These are phyloP conservation scores for Cryptococcus sp. DNA, from an alignment of 1,284 basidiomycete genomes.

Conservation along the genomic window DNA sequence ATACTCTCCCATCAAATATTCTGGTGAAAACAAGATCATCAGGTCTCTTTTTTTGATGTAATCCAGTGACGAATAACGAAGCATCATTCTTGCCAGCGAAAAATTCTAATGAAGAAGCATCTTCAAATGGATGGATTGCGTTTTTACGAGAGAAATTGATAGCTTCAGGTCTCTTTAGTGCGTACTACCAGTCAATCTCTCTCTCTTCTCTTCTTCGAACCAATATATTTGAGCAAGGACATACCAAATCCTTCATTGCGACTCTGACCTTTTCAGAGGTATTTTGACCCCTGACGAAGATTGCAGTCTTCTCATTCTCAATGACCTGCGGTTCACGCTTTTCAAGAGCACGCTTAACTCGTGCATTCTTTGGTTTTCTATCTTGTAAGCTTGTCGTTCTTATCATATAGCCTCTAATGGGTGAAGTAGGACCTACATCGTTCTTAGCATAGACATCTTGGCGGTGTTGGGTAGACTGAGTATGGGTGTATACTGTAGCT, in stretches of 20 bases:
- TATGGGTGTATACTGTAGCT: not conserved
- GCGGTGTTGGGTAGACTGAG: not conserved
- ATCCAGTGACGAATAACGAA: conserved; percentile 81
- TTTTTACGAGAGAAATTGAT: conserved; percentile 97
- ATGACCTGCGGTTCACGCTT: conserved; percentile 83
- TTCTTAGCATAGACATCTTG: conserved; percentile 46
- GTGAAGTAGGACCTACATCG: conserved; percentile 31
- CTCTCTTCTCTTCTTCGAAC: no score
- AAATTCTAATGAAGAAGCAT: conserved; percentile 77
- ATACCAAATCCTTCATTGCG: conserved; percentile 82
- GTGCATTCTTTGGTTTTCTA: conserved; percentile 95
- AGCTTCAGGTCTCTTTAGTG: conserved; percentile 79
- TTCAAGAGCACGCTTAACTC: conserved; percentile 88
- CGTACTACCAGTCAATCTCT: conserved; percentile 59
- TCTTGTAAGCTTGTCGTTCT: not conserved
- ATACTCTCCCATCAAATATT: conserved; percentile 78
- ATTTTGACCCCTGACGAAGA: conserved; percentile 87
- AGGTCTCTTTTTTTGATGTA: conserved; percentile 92
- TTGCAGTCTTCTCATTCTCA: conserved; percentile 74
- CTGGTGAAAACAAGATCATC: conserved; percentile 81
- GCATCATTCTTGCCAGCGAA: conserved; percentile 95
- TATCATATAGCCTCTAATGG: not conserved
- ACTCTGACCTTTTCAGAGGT: conserved; percentile 73
- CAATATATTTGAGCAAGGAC: conserved; percentile 36
- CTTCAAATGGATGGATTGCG: conserved; percentile 84